Evolutionary conservation across 75 land plant species (phyloP).

Genomic region (Cupressus sempervirens): DNA sequence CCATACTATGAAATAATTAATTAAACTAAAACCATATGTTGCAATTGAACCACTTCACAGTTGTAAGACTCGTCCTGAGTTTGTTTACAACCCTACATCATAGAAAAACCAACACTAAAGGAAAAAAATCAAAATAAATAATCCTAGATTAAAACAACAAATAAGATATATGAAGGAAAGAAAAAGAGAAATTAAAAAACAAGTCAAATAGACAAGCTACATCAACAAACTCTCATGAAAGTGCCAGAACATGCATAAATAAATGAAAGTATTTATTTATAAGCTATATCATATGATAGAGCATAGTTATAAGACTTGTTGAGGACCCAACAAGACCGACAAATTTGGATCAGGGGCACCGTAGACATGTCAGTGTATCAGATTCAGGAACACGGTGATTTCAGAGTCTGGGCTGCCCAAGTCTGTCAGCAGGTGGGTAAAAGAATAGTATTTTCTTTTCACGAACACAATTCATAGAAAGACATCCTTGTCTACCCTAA

Average conservation of each 20-base stretch:
- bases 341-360: too few species aligned
- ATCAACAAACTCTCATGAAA: not conserved
- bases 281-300: not conserved
- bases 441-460: too few species aligned
- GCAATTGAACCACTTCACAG: not conserved
- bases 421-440: too few species aligned
- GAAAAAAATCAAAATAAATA: too few species aligned
- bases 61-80: not conserved
- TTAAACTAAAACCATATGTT: too few species aligned
- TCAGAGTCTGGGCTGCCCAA: too few species aligned
- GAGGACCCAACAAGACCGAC: too few species aligned
- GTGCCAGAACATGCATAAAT: not conserved
- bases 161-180: not conserved
- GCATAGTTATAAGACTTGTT: too few species aligned
- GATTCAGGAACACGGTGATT: too few species aligned
- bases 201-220: not conserved
- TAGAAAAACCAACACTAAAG: not conserved
- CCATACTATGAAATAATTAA: not conserved
- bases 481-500: too few species aligned
- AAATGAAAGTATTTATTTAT: not conserved
- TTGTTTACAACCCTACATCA: not conserved
- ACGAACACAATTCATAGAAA: too few species aligned
- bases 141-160: not conserved
- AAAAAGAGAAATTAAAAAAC: not conserved
- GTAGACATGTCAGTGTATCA: too few species aligned